Base-by-base conservation (phyloP, 768 basidiomycete genomes). In the Boletus insuetus region DNA sequence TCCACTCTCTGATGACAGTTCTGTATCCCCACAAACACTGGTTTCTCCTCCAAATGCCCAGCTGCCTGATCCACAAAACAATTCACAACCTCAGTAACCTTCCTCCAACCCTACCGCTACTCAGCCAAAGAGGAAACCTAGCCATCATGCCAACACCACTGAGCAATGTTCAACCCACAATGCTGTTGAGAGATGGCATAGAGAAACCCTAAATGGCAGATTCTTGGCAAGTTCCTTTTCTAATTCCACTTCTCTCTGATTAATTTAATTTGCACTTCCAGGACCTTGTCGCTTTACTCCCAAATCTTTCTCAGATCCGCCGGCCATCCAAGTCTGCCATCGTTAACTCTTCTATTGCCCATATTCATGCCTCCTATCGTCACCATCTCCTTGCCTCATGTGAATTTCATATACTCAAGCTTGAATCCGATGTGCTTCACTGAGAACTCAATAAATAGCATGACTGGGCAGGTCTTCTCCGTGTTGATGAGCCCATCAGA, bases 131-230 rank as follows among this genome's bases (percentile, higher is more conserved):
- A 84, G 89, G 71, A 96, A 96, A 72, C 84, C 91, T 52, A 84
- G 82, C 65, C 81, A 93, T 59, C 84, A 94, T 31, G 94, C 94
- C 49, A 98, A 98, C 75, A 98, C 95, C 49, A 95, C 94, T 48
- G 96, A 98, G 71, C 91, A 95, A 72, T 79, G 96, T 37, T 93
- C 94, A 4, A 94, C 91, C 20, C 96, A 99, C 76, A 99, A 98
- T 70, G 96, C 97, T 32, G 93, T 98, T 54, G n/a, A n/a, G n/a
- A n/a, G n/a, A n/a, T n/a, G 90, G 67, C 82, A 96, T 46, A 78
- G 96, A 47, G 96, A 98, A 77, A 94, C 89, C 43, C 77, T 98
- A 49, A 99, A 98, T 69, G 83, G 89, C 49, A 82, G 94, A 55
- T 98, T 98, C 78, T 76, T 97, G 64, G 90, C 87, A 69, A 65